A percentile compares a stretch with the other conserved stretches of the same genome.
Conservation (phyloP, 2,329 filamentous ascomycete species). For the Davidsoniella neocaledoniae region DNA sequence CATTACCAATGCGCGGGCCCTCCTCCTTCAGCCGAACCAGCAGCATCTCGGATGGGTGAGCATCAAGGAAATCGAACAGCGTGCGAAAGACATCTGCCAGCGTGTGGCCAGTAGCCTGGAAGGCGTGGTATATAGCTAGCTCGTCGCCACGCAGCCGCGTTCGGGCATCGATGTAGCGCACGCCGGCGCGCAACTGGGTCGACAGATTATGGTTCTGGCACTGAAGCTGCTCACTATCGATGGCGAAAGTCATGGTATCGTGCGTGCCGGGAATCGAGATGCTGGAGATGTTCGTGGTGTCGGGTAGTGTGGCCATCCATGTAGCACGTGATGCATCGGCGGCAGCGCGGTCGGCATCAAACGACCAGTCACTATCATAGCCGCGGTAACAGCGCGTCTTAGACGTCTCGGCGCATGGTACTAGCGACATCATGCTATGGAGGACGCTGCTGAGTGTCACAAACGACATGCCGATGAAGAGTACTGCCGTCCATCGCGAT, state of each 20-base stretch:
- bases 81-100: constrained; percentile 26
- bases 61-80: constrained; percentile 30
- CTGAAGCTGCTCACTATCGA: constrained; percentile 22
- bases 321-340: constrained; percentile 14
- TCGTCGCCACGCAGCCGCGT: constrained; percentile 25
- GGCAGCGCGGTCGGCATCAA: constrained; percentile 22
- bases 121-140: constrained; percentile 31
- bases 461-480: constrained; percentile 8
- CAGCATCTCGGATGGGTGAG: constrained; percentile 28
- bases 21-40: constrained; percentile 35
- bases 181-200: constrained; percentile 28
- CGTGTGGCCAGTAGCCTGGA: constrained; percentile 28
- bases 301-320: constrained; percentile 30
- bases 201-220: constrained; percentile 31
- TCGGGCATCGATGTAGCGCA: constrained; percentile 34
- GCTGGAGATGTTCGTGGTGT: constrained; percentile 24
- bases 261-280: constrained; percentile 36
- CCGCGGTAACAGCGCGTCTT: constrained; percentile 19
- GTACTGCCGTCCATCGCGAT: constrained; percentile 3
- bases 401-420: constrained; percentile 15
- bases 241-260: constrained; percentile 33
- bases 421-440: constrained; percentile 15
- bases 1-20: constrained; percentile 19
- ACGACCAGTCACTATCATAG: constrained; percentile 24
- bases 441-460: constrained; percentile 15